Base-by-base conservation (phyloP, 2,329 filamentous ascomycete genomes). In the Arthrobotrys iridis region DNA sequence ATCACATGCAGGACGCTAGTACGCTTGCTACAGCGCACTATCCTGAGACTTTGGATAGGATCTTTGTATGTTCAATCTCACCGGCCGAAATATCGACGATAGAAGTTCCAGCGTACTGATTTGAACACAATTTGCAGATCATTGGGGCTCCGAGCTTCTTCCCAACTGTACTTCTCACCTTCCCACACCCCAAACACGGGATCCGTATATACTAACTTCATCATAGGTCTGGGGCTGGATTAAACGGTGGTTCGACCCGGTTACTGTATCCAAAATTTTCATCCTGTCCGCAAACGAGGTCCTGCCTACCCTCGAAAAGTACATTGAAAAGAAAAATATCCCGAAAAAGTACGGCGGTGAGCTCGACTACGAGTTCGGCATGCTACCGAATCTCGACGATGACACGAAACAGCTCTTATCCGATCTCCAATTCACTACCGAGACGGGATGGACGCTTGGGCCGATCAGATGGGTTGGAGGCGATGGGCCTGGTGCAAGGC, bases 251-350 rank as follows among this genome's bases (percentile, higher is more conserved):
- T 97, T 97, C 80, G 91, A 93, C 83, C 93, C 93, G 4, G 93
- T 93, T 77, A 97, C 94, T 33, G 92, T 93, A 2, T 95, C 92
- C 80, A 98, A 98, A 84, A 97, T 98, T 82, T 97, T 96, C 82
- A 95, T 98, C 79, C 88, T 98, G 64, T 86, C 86, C 52, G 85
- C 88, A 6, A 81, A 87, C 65, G 92, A 96, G 82, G 90, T 96
- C 62, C 87, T 89, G 78, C 84, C 90, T 13, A 94, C 92, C 1
- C 87, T 98, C 24, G 87, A 89, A 77, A 85, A 88, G 64, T 97
- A 94, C 83, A 93, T 98, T 81, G 91, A 96, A 62, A 85, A 88
- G 0, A 86, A 87, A 62, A 92, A 94, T 82, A 93, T 98, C 77
- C 94, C 94, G 15, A 93, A 92, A 82, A 88, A 90, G 81, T 98